A percentile compares a stretch with the other conserved stretches of the same genome.
These are phyloP conservation scores for Fusarium virguliforme DNA, from an alignment of 2,329 filamentous ascomycete genomes.

Conservation along the genomic window DNA sequence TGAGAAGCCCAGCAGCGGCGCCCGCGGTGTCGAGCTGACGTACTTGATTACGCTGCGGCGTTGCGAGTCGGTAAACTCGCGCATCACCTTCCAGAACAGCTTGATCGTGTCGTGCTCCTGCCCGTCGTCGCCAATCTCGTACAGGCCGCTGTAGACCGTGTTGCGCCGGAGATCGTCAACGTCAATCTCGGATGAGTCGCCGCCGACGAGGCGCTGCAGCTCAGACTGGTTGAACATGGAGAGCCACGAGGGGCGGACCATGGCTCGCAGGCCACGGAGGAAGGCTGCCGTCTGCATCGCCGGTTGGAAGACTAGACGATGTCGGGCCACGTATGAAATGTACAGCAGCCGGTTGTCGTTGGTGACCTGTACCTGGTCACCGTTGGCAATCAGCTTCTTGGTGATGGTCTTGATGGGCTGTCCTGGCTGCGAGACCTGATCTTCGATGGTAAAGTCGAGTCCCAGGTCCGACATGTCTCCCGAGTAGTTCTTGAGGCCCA, in stretches of 20 bases:
- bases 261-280: slow-evolving; percentile 85
- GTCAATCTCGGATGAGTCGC: slow-evolving; percentile 88
- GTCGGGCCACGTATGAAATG: slow-evolving; percentile 90
- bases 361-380: slow-evolving; percentile 84
- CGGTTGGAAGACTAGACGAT: slow-evolving; percentile 87
- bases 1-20: slow-evolving; percentile 89
- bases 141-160: slow-evolving; percentile 90
- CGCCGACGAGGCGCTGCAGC: slow-evolving; percentile 92
- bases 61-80: slow-evolving; percentile 80
- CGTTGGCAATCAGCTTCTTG: slow-evolving; percentile 82
- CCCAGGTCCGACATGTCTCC: slow-evolving; percentile 81
- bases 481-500: slow-evolving; percentile 86
- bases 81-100: slow-evolving; percentile 94
- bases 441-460: slow-evolving; percentile 91
- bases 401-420: slow-evolving; percentile 75
- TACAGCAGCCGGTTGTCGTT: slow-evolving; percentile 96
- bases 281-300: slow-evolving; percentile 89
- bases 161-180: slow-evolving; percentile 87
- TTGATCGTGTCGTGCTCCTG: slow-evolving; percentile 88
- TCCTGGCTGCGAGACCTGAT: slow-evolving; percentile 69
- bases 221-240: slow-evolving; percentile 99
- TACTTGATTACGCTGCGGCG: slow-evolving; percentile 92
- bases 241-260: slow-evolving; percentile 93
- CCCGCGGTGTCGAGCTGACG: slow-evolving; percentile 92
- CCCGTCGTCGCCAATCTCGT: slow-evolving; percentile 89